Evolutionary conservation across 2,329 filamentous ascomycete species (phyloP).

Genomic region (Fusarium sp.): DNA sequence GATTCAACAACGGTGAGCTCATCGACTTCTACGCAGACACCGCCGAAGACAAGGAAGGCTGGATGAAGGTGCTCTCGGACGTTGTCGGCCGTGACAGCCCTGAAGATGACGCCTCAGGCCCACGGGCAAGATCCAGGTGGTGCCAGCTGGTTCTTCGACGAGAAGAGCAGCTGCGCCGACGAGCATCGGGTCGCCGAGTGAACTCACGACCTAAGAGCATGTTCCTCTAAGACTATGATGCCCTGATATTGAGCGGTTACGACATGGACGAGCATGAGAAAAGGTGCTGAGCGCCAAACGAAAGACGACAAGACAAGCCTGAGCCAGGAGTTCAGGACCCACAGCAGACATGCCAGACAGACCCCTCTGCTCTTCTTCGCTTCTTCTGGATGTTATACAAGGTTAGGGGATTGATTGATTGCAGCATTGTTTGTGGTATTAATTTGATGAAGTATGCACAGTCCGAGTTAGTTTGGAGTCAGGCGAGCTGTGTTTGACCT

Average conservation of each 20-base stretch:
- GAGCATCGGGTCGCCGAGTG: conserved; percentile 63
- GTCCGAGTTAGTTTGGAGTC: conserved; percentile 36
- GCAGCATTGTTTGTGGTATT: conserved; percentile 37
- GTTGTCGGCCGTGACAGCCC: conserved; percentile 68
- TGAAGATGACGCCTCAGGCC: conserved; percentile 58
- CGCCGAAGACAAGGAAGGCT: conserved; percentile 86
- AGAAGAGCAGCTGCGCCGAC: conserved; percentile 69
- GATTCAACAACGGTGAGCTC: conserved; percentile 97
- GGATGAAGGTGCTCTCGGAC: conserved; percentile 91
- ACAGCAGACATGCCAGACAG: conserved; percentile 35
- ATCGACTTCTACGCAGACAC: conserved; percentile 99
- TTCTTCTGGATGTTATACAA: conserved; percentile 34
- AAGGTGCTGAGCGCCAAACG: conserved; percentile 38
- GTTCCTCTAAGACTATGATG: conserved; percentile 55
- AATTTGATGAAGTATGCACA: conserved; percentile 37
- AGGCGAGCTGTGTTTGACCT: conserved; percentile 35
- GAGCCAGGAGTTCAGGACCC: conserved; percentile 44
- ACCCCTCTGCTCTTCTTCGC: conserved; percentile 38
- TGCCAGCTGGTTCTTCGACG: conserved; percentile 75
- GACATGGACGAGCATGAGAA: conserved; percentile 34
- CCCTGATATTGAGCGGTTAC: conserved; percentile 4
- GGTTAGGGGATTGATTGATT: conserved; percentile 30
- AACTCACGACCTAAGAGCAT: conserved; percentile 71
- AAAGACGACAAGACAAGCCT: conserved; percentile 37
- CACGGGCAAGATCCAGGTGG: conserved; percentile 69